Conservation (phyloP, 345 rosid genomes). For the Sisymbrium altissimum region DNA sequence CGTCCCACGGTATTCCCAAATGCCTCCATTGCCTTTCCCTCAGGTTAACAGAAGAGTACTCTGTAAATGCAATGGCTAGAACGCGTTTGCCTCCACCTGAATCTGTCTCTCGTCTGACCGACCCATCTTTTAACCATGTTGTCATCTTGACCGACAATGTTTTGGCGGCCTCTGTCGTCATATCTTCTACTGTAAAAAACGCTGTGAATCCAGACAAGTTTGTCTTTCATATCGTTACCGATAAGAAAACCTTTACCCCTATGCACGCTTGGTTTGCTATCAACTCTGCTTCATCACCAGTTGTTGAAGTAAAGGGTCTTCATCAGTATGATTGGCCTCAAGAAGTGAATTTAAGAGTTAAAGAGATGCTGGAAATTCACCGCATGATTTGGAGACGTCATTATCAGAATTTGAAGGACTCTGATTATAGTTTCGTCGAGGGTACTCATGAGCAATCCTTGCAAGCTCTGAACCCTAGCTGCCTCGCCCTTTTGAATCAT, state of each 20-base stretch:
- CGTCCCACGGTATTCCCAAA: constrained; percentile 84
- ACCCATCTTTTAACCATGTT: constrained; percentile 67
- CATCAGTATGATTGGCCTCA: constrained; percentile 91
- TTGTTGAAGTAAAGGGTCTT: constrained; percentile 88
- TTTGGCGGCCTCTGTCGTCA: constrained; percentile 85
- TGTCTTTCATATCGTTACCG: constrained; percentile 88
- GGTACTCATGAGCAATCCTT: constrained; percentile 40
- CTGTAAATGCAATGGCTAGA: constrained; percentile 77
- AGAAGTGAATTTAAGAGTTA: constrained; percentile 64
- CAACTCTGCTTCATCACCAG: constrained; percentile 57
- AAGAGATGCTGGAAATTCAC: constrained; percentile 70
- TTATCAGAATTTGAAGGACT: constrained; percentile 53
- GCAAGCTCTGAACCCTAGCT: constrained; percentile 59
- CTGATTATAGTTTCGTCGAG: constrained; percentile 40
- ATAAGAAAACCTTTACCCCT: constrained; percentile 85
- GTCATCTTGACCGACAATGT: constrained; percentile 84
- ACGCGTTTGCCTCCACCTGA: constrained; percentile 78
- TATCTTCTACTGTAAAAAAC: constrained; percentile 65
- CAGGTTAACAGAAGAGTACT: constrained; percentile 81
- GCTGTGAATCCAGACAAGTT: constrained; percentile 62
- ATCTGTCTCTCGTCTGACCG: constrained; percentile 59
- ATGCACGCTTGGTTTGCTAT: constrained; percentile 98
- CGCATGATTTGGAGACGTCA: constrained; percentile 60
- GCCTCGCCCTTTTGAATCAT: constrained; percentile 75
- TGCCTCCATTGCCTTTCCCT: constrained; percentile 84